These are phyloP conservation scores for Scalesia atractyloides DNA, from an alignment of 129 eudicot genomes.

Conservation along the genomic window DNA sequence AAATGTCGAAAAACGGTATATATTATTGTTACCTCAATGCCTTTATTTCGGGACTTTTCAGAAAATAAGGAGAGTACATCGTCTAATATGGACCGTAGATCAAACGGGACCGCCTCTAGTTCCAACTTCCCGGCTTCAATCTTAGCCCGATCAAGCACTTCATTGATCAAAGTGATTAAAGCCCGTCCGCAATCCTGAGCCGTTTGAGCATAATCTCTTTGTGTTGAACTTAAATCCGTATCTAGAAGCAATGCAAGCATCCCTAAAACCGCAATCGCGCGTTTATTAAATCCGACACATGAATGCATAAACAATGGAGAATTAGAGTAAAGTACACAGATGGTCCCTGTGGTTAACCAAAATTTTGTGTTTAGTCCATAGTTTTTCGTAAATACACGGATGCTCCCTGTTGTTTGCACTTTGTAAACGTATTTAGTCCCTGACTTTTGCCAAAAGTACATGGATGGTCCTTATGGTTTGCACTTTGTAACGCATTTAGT, in stretches of 20 bases:
- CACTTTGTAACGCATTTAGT: no score
- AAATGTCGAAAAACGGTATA: background rate
- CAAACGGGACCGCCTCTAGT: slow-evolving; percentile 73
- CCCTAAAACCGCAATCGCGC: slow-evolving; percentile 39
- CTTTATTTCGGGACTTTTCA: slow-evolving; percentile 76
- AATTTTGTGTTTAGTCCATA: no score
- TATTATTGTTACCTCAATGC: slow-evolving; percentile 59
- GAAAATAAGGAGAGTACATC: slow-evolving; percentile 85
- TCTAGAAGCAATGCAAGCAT: slow-evolving; percentile 80
- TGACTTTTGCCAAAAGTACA: no score
- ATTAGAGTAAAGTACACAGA: background rate
- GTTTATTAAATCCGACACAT: background rate
- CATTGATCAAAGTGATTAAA: slow-evolving; percentile 70
- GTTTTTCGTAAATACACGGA: no score
- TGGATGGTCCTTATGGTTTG: no score
- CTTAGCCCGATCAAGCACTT: slow-evolving; percentile 84
- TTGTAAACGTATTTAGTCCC: no score
- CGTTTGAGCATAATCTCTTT: slow-evolving; percentile 80
- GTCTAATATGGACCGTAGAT: slow-evolving; percentile 68
- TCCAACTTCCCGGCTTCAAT: slow-evolving; percentile 91
- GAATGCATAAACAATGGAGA: background rate
- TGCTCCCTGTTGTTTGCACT: no score
- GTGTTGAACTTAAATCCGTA: slow-evolving; percentile 80
- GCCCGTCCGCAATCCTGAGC: slow-evolving; percentile 89
- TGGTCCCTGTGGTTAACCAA: no score